These are phyloP conservation scores for Yamagishiella unicocca DNA, from an alignment of 139 green algal species.

Conservation along the genomic window DNA sequence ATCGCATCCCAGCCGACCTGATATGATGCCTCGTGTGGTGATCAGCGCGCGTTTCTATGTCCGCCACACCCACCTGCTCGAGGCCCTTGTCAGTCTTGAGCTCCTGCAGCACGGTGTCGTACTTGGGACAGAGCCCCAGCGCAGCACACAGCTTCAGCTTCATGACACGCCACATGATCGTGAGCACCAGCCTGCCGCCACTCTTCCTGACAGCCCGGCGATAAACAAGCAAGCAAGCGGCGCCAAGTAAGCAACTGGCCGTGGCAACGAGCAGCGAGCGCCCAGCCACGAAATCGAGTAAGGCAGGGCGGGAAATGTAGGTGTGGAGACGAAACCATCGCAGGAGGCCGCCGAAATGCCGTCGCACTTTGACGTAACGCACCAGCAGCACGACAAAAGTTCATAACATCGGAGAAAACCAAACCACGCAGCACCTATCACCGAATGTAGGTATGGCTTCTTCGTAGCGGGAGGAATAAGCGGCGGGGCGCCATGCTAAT, in stretches of 20 bases:
- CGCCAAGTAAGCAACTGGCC: not conserved
- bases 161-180: not conserved
- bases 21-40: too few species aligned
- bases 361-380: too few species aligned
- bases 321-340: too few species aligned
- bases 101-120: not conserved
- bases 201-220: not conserved
- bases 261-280: not conserved
- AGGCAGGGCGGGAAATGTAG: not conserved
- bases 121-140: conserved; percentile 1
- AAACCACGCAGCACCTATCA: not conserved
- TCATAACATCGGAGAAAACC: too few species aligned
- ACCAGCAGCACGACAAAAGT: too few species aligned
- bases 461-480: not conserved
- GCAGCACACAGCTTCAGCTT: not conserved
- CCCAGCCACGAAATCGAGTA: not conserved
- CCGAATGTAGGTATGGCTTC: not conserved
- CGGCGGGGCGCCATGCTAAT: not conserved
- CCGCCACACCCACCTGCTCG: not conserved
- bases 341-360: too few species aligned
- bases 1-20: too few species aligned
- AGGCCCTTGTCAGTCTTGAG: conserved; percentile 4
- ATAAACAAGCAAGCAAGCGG: not conserved
- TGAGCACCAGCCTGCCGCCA: not conserved
- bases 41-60: not conserved